phyloP scores from a whole-genome alignment of 192 early-diverging fungal species.

The Coemansia sp. region DNA sequence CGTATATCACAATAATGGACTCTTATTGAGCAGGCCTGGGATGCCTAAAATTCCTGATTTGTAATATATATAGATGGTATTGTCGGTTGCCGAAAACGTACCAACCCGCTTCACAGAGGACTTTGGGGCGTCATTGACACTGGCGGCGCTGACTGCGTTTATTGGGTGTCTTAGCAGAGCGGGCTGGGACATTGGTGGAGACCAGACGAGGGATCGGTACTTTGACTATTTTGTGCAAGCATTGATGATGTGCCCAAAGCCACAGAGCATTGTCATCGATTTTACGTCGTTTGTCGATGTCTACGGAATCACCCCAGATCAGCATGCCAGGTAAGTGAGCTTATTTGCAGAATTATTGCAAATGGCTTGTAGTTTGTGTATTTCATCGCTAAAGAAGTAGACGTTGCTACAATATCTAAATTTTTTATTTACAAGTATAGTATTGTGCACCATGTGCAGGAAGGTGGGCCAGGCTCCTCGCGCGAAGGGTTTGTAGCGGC shows the following conservation, averaged over 20 bases:
- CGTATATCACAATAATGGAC: background rate
- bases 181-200: conserved; percentile 24
- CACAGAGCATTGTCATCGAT: conserved; percentile 20
- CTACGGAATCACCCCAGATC: conserved; percentile 31
- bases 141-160: conserved; percentile 52
- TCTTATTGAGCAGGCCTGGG: background rate
- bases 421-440: conserved; percentile 14
- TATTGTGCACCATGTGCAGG: conserved; percentile 23
- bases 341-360: background rate
- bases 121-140: conserved; percentile 63
- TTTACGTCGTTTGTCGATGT: conserved; percentile 47
- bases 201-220: conserved; percentile 14
- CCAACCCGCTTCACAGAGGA: conserved; percentile 56
- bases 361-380: background rate
- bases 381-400: background rate
- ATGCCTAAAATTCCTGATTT: background rate
- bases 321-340: conserved; percentile 28
- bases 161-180: conserved; percentile 58
- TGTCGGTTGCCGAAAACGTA: conserved; percentile 28
- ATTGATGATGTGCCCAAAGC: conserved; percentile 29
- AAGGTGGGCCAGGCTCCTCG: conserved; percentile 35
- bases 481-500: conserved; percentile 50
- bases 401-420: background rate
- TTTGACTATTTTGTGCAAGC: conserved; percentile 40
- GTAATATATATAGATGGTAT: conserved; percentile 24